Evolutionary conservation across 257 asterid species (phyloP), one percentile per base, ranked within the genome.

Genomic region (Eustoma russellianum): DNA sequence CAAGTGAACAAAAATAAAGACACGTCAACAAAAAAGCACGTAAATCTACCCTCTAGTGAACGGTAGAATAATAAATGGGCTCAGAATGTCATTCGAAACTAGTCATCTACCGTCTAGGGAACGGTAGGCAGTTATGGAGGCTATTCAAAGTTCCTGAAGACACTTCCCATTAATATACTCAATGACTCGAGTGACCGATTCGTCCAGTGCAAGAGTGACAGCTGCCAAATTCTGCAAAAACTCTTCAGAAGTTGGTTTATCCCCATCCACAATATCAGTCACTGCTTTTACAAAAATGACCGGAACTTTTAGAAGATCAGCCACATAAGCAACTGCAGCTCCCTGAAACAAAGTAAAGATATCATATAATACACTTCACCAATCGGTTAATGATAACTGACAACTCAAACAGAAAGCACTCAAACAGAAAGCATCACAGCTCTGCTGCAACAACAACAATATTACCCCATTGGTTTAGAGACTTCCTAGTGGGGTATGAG

Each of bases 321-420:
- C 89, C 56, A 88, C 99, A 65, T 88, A 92, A 62, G 93, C 97
- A 55, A 92, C 46, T 16, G 99, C 99, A 49, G 99, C 99, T 62
- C 97, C 99, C 99, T 92, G 78, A 45, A 61, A 61, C 28, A 45
- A 51, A 48, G 33, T 38, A 16, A 46, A 38, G 33, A 17, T 17
- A 28, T 5, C 52, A 34, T 7, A 34, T 40, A 18, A 57, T 19
- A 9, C 2, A 28, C 30, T 3, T 51, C 28, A 35, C 43, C 9
- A 11, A 38, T 38, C 43, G 9, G 30, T 38, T 19, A 24, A 35
- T 46, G 57, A 19, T 9, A 7, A 4, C 12, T 38, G 43, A 38
- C 7, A 24, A 24, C 30, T 24, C 30, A 24, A 24, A 24, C 30
- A 24, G 30, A 24, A 24, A 24, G 30, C 30, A 24, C 2, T 24